A percentile compares a stretch with the other conserved stretches of the same genome.
These are phyloP conservation scores for Antrodiella citrinella DNA, from an alignment of 768 basidiomycete genomes.

Conservation along the genomic window DNA sequence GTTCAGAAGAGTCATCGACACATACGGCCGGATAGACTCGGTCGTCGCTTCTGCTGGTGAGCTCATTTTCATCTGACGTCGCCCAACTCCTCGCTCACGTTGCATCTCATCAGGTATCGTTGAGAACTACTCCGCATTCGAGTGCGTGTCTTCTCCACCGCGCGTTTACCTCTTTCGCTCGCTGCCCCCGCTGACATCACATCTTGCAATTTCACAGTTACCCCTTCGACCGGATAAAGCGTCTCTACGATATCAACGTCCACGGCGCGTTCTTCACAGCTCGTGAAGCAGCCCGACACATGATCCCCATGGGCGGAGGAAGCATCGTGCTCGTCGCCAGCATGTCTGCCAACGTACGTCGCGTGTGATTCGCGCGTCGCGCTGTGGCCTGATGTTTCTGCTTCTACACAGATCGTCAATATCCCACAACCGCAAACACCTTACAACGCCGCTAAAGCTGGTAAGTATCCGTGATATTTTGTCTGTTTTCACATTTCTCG, in stretches of 20 bases:
- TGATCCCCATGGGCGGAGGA: constrained; percentile 76
- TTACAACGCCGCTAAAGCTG: constrained; percentile 94
- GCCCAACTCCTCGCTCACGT: not conserved
- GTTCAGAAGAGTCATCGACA: constrained; percentile 54
- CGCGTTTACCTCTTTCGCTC: not conserved
- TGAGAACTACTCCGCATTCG: constrained; percentile 82
- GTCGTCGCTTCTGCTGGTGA: constrained; percentile 85
- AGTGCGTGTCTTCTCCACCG: constrained; percentile 37
- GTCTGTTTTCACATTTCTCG: not conserved
- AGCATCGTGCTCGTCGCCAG: constrained; percentile 82
- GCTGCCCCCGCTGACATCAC: not conserved
- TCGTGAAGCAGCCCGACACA: constrained; percentile 85
- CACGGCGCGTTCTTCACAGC: constrained; percentile 96
- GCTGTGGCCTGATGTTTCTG: constrained; percentile 6
- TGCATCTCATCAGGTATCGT: constrained; percentile 51
- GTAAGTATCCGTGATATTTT: too few relatives aligned
- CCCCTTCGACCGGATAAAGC: constrained; percentile 77
- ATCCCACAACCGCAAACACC: constrained; percentile 91
- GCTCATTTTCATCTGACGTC: constrained; percentile 15
- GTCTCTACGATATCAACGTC: constrained; percentile 87
- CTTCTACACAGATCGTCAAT: constrained; percentile 61
- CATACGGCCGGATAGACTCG: constrained; percentile 67
- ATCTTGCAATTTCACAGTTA: constrained; percentile 39
- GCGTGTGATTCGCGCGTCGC: not conserved
- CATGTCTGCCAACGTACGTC: constrained; percentile 81